Base-by-base conservation (phyloP, 1,284 basidiomycete genomes). In the Rhodotorula sp. region DNA sequence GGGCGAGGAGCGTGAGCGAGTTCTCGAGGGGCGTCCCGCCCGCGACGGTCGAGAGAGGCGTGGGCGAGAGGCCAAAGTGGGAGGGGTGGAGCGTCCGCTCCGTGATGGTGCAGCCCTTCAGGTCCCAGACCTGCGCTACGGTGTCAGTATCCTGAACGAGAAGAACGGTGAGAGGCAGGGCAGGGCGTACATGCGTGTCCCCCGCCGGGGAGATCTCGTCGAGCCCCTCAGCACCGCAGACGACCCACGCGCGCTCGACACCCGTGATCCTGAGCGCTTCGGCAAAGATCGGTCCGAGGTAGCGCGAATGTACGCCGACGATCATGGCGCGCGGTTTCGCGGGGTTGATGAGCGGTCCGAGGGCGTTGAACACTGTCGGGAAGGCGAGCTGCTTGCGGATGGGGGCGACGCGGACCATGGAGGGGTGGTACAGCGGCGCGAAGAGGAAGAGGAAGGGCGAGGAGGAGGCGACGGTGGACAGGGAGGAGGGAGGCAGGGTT, bases 121-220 rank as follows among this genome's bases (percentile, higher is more conserved):
- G 77, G 61, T 82, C 81, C 85, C 85, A 86, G 29, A 82, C 82
- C 84, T 77, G 83, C 78, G 27, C 4, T 8, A 17, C 15, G 13
- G 15, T 9, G 27, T 19, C 32, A 34, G 34, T 34, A 39, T n/a
- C n/a, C n/a, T 3, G n/a, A 50, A 36, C 63, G 54, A 39, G 21
- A 34, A 32, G 50, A 66, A 36, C 27, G 15, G 27, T 1, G 48
- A 8, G 48, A 44, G 44, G 44, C 71, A 46, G 86, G 87, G 89
- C 25, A 21, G 46, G 27, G 81, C 84, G 79, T 64, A 88, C 90
- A 83, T 88, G 87, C 19, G 94, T 96, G n/a, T 90, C 87, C 0
- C 96, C 96, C 9, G 89, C 93, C 79, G 91, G 92, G 79, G 90
- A 92, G 80, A 99, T 93, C 84, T 99, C 96, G 81, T 98, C 96